These are phyloP conservation scores for Salix dunnii DNA, from an alignment of 345 rosid genomes.

Conservation along the genomic window DNA sequence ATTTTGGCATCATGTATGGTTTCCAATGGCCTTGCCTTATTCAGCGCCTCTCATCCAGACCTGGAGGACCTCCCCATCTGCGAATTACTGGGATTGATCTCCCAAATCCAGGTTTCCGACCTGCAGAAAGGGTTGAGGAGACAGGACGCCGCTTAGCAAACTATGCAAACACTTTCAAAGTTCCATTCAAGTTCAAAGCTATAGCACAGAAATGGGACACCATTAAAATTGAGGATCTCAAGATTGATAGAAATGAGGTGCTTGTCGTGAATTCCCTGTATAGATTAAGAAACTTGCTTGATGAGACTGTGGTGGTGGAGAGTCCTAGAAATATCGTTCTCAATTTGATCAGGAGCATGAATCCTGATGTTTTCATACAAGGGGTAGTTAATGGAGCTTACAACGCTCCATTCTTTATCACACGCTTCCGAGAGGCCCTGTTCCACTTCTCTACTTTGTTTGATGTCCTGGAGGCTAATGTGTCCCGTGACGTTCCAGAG, in stretches of 20 bases:
- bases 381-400: constrained; percentile 44
- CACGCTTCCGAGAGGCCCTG: constrained; percentile 55
- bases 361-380: constrained; percentile 39
- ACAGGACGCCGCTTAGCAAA: constrained; percentile 46
- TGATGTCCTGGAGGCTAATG: constrained; percentile 48
- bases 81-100: constrained; percentile 53
- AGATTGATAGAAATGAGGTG: constrained; percentile 37
- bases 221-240: constrained; percentile 44
- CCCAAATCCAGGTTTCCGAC: constrained; percentile 54
- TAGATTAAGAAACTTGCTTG: constrained; percentile 44
- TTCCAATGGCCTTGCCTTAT: constrained; percentile 65
- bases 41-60: constrained; percentile 43
- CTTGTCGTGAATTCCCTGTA: constrained; percentile 39
- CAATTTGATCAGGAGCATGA: constrained; percentile 40
- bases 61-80: constrained; percentile 54
- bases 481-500: constrained; percentile 40
- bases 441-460: constrained; percentile 55
- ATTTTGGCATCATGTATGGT: constrained; percentile 52
- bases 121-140: constrained; percentile 49
- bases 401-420: constrained; percentile 47
- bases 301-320: constrained; percentile 39
- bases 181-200: constrained; percentile 50
- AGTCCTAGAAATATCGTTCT: constrained; percentile 50
- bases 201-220: constrained; percentile 60
- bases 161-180: constrained; percentile 39